Conservation (phyloP, 1,284 basidiomycete genomes). For the Leccinum angustisporum region DNA sequence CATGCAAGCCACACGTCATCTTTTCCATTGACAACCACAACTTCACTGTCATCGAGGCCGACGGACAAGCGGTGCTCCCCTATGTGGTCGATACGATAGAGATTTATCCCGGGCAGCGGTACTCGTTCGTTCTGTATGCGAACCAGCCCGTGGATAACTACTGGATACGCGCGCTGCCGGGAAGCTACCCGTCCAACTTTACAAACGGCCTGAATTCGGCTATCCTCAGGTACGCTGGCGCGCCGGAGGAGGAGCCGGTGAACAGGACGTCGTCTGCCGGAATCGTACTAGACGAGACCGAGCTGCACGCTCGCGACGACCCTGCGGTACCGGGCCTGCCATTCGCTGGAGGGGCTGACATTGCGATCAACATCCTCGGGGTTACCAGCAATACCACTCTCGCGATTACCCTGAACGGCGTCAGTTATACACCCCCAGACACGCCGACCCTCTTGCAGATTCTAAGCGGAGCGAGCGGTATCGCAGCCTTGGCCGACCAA, state of each 20-base stretch:
- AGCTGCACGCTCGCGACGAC: constrained; percentile 16
- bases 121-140: constrained; percentile 39
- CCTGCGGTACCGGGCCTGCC: constrained; percentile 21
- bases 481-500: constrained; percentile 37
- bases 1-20: constrained; percentile 41
- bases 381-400: constrained; percentile 3
- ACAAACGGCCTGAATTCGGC: constrained; percentile 37
- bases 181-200: constrained; percentile 20
- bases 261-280: constrained; percentile 21
- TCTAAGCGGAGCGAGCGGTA: constrained; percentile 41
- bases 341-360: constrained; percentile 26
- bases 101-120: constrained; percentile 38
- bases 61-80: constrained; percentile 37
- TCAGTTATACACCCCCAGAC: constrained; percentile 30
- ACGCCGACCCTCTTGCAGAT: constrained; percentile 43
- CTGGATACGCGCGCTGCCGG: constrained; percentile 38
- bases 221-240: constrained; percentile 54
- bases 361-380: constrained; percentile 28
- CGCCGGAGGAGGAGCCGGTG: constrained; percentile 40
- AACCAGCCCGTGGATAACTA: constrained; percentile 38
- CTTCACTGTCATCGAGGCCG: constrained; percentile 42
- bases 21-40: constrained; percentile 44
- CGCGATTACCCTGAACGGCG: constrained; percentile 29
- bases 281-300: constrained; percentile 14
- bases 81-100: constrained; percentile 31